Evolutionary conservation across 331 rosid genomes (phyloP), one percentile per base, ranked within the genome.

Genomic region (Saraca asoca): DNA sequence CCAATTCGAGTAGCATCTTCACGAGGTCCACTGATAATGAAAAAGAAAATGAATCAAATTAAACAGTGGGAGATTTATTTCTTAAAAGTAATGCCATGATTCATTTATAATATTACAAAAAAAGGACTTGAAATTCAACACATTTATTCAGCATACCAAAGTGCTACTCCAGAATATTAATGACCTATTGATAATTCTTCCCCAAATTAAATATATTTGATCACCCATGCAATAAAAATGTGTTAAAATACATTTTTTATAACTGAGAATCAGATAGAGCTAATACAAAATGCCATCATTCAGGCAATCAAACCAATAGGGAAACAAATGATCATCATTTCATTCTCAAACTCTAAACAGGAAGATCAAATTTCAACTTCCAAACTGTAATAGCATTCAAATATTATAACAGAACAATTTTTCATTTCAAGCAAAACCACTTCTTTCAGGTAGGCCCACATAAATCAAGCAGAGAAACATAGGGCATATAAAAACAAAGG

Each of bases 1-100:
- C 90, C 90, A 46, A 85, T 85, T 19, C 90, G 83, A 17, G 90
- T 85, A 0, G 90, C 90, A 51, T 85, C 90, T 64, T 85, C 90
- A 24, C 90, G 79, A 2, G 90, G 90, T 38, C 90, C 90, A 82
- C 90, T 85, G 6, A 13, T 11, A 49, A 51, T 12, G 8, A 50
- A 35, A 14, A 13, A 13, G 9, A 12, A 7, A 48, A 16, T 24
- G 19, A 5, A 34, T 1, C 10, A 5, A 5, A 15, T 7, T 10
- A 61, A 2, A 6, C 38, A n/a, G 9, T 2, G 16, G 53, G 5
- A 49, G 6, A 49, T n/a, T n/a, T n/a, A n/a, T n/a, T n/a, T n/a
- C n/a, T n/a, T n/a, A n/a, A n/a, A n/a, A n/a, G n/a, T n/a, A n/a
- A n/a, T n/a, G n/a, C n/a, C n/a, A n/a, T n/a, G n/a, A n/a, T n/a